Evolutionary conservation across 2,329 filamentous ascomycete genomes (phyloP).

Genomic region (Aspergillus hortae): DNA sequence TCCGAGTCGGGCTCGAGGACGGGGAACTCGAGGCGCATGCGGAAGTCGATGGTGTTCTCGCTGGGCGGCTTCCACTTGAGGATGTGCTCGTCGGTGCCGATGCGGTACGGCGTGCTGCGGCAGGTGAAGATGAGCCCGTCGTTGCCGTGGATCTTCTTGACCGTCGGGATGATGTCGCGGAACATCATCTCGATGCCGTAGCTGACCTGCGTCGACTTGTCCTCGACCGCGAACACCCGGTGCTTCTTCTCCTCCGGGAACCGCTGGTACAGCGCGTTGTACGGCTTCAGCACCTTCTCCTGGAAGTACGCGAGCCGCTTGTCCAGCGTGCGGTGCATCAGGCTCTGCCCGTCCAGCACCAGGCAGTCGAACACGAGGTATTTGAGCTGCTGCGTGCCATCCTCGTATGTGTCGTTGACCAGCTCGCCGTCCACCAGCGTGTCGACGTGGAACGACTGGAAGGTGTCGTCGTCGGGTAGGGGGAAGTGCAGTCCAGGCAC

Average conservation of each 20-base stretch:
- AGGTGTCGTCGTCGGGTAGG: constrained; percentile 57
- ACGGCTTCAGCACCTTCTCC: constrained; percentile 72
- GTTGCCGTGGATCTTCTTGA: constrained; percentile 76
- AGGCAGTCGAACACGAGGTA: constrained; percentile 95
- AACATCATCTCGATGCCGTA: constrained; percentile 95
- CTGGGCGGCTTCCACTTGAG: constrained; percentile 96
- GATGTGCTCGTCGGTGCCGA: constrained; percentile 89
- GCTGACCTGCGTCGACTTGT: constrained; percentile 84
- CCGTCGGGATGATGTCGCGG: constrained; percentile 72
- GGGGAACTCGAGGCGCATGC: constrained; percentile 73
- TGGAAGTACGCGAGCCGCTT: constrained; percentile 87
- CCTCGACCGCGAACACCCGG: constrained; percentile 76
- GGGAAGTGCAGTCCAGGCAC: constrained; percentile 81
- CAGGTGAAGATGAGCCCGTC: constrained; percentile 99
- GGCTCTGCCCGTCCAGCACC: constrained; percentile 69
- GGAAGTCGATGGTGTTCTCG: constrained; percentile 94
- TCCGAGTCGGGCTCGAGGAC: constrained; percentile 63
- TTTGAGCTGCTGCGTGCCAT: constrained; percentile 66
- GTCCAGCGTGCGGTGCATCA: constrained; percentile 77
- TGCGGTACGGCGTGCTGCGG: constrained; percentile 76
- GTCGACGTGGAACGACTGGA: constrained; percentile 65
- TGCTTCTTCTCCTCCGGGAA: constrained; percentile 67
- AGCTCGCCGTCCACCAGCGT: constrained; percentile 92
- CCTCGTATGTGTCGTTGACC: constrained; percentile 72
- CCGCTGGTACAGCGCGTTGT: constrained; percentile 69